Conservation (phyloP, 352 stramenopile genomes). For the Plasmopara viticola region DNA sequence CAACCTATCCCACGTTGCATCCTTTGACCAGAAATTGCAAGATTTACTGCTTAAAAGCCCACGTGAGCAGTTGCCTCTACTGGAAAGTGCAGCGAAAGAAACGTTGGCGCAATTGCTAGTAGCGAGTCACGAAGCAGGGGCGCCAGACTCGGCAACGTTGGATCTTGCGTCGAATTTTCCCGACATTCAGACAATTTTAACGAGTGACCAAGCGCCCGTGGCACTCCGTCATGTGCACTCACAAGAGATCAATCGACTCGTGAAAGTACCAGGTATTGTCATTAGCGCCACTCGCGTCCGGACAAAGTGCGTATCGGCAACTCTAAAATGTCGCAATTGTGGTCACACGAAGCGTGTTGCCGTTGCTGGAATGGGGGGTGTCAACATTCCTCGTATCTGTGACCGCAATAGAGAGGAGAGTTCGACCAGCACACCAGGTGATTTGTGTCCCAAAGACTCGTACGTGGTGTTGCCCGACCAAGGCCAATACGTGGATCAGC, state of each 20-base stretch:
- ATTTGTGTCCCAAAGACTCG: constrained; percentile 80
- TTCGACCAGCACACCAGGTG: constrained; percentile 21
- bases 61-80: constrained; percentile 74
- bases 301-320: constrained; percentile 90
- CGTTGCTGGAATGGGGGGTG: constrained; percentile 54
- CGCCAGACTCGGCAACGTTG: constrained; percentile 6
- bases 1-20: constrained; percentile 75
- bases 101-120: constrained; percentile 62
- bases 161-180: constrained; percentile 29
- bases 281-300: constrained; percentile 92
- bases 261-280: constrained; percentile 95
- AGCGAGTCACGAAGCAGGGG: constrained; percentile 26
- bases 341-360: constrained; percentile 64
- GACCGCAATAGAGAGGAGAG: constrained; percentile 65
- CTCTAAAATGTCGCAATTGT: constrained; percentile 88
- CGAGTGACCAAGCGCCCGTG: constrained; percentile 65
- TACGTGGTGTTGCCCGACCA: constrained; percentile 95
- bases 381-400: constrained; percentile 81
- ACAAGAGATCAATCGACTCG: constrained; percentile 85
- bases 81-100: constrained; percentile 83
- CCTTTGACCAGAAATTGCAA: constrained; percentile 83
- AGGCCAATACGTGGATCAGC: constrained; percentile 94
- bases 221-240: constrained; percentile 79
- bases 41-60: constrained; percentile 81
- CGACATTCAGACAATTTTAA: constrained; percentile 79